Evolutionary conservation across 805 yeast species (phyloP).

Genomic region (Candida nanaspora): DNA sequence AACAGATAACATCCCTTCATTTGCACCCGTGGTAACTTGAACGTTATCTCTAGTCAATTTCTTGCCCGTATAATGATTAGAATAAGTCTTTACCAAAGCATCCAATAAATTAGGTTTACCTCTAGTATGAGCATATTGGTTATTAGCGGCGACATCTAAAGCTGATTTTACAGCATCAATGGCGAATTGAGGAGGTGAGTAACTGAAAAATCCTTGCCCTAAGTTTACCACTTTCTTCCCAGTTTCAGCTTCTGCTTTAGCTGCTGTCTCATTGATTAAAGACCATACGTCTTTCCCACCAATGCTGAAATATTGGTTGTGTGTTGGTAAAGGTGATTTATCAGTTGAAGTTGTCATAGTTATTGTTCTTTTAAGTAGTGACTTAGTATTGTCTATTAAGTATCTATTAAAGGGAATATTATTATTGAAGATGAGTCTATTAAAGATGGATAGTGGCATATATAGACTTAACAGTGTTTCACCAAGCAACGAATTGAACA

Average conservation of each 20-base stretch:
- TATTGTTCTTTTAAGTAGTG: background rate
- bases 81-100: constrained; percentile 65
- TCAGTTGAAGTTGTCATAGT: background rate
- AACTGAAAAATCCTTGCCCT: constrained; percentile 97
- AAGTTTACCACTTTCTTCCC: constrained; percentile 81
- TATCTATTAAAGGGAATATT: constrained; percentile 21
- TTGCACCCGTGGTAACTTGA: constrained; percentile 91
- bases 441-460: constrained; percentile 13
- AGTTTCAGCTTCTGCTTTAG: constrained; percentile 58
- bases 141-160: constrained; percentile 61
- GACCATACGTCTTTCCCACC: constrained; percentile 92
- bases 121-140: constrained; percentile 88
- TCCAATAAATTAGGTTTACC: constrained; percentile 75
- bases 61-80: constrained; percentile 51
- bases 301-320: constrained; percentile 63
- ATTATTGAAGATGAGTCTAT: constrained; percentile 26
- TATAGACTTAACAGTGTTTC: too few relatives aligned
- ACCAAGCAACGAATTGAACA: too few relatives aligned
- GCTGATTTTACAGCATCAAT: constrained; percentile 75
- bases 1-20: constrained; percentile 85
- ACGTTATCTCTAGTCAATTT: constrained; percentile 52
- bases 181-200: constrained; percentile 93
- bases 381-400: too few relatives aligned
- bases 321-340: constrained; percentile 30
- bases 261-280: constrained; percentile 91